Evolutionary conservation across 148 eudicot species (phyloP).

Genomic region (Persicaria maculosa): DNA sequence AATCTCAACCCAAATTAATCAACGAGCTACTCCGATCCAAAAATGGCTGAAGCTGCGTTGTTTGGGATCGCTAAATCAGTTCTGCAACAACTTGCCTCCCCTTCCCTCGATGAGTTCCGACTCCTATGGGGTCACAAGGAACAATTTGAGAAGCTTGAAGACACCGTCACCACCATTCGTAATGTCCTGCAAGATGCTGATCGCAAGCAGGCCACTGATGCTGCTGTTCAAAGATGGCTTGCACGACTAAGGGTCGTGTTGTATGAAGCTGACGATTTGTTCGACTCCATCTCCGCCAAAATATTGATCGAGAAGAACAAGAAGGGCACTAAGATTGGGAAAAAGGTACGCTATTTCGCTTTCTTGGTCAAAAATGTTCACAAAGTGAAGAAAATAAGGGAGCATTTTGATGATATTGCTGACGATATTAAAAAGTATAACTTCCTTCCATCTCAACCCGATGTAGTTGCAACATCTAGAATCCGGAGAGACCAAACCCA

Average conservation of each 20-base stretch:
- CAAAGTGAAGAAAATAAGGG: not conserved
- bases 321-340: not conserved
- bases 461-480: not conserved
- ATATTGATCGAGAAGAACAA: not conserved
- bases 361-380: not conserved
- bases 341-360: conserved; percentile 6
- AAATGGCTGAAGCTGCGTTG: not conserved
- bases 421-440: not conserved
- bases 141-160: not conserved
- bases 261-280: not conserved
- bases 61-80: not conserved
- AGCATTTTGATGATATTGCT: not conserved
- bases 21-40: not conserved
- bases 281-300: not conserved
- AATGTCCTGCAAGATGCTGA: not conserved
- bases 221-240: not conserved
- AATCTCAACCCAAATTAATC: too few species aligned
- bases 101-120: not conserved
- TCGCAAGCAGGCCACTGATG: not conserved
- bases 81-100: not conserved
- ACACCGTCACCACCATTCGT: not conserved
- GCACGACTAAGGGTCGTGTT: not conserved
- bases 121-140: not conserved
- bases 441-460: not conserved
- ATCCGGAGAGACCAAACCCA: not conserved